Conservation (phyloP, 345 rosid species). For the Cardiospermum halicacabum region DNA sequence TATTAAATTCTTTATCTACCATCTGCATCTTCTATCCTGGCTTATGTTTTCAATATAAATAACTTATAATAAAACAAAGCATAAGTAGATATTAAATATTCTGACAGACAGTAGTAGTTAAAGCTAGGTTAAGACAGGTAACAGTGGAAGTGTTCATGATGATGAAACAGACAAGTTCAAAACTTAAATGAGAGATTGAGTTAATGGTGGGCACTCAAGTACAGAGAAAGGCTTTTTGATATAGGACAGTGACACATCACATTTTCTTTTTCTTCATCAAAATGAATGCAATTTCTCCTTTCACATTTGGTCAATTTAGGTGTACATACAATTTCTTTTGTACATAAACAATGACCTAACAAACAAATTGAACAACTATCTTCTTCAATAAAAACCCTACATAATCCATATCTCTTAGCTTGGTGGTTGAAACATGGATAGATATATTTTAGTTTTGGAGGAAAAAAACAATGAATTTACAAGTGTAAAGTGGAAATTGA, state of each 20-base stretch:
- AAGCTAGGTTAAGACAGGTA: too few relatives aligned
- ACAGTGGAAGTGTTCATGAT: not conserved
- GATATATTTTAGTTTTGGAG: too few relatives aligned
- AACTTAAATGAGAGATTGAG: not conserved
- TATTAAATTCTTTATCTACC: too few relatives aligned
- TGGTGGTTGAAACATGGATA: too few relatives aligned
- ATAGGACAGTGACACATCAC: constrained; percentile 4
- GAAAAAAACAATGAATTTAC: too few relatives aligned
- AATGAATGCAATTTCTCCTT: constrained; percentile 5
- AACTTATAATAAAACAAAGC: too few relatives aligned
- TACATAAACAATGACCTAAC: not conserved
- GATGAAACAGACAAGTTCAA: not conserved
- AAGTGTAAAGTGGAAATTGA: too few relatives aligned
- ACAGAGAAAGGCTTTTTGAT: not conserved
- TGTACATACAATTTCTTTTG: not conserved
- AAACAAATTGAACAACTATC: too few relatives aligned
- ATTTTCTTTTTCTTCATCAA: constrained; percentile 7
- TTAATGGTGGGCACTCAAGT: constrained; percentile 15
- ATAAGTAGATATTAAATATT: not conserved
- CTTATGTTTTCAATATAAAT: too few relatives aligned
- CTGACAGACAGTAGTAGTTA: not conserved
- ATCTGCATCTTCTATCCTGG: too few relatives aligned
- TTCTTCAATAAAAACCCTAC: too few relatives aligned
- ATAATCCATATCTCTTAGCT: too few relatives aligned
- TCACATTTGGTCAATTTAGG: not conserved